phyloP scores from a whole-genome alignment of 805 yeast genomes.

The Candida palmyrensis region DNA sequence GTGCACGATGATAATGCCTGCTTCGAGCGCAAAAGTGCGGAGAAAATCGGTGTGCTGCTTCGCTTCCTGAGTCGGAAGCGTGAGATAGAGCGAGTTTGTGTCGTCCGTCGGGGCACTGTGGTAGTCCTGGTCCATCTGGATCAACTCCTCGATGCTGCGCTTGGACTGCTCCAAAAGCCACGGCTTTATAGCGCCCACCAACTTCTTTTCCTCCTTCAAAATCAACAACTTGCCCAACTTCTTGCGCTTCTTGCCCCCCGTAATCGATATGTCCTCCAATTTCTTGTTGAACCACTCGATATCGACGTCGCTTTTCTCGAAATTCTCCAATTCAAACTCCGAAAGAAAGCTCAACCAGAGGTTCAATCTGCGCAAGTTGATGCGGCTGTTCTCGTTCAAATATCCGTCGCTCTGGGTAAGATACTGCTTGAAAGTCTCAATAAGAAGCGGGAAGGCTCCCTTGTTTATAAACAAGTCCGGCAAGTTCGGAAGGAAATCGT shows the following conservation, averaged over 20 bases:
- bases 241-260: constrained; percentile 66
- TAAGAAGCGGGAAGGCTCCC: constrained; percentile 92
- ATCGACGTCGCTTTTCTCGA: constrained; percentile 80
- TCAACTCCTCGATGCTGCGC: constrained; percentile 27
- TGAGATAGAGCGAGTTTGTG: too few relatives aligned
- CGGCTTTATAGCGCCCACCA: constrained; percentile 54
- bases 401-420: constrained; percentile 75
- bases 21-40: constrained; percentile 58
- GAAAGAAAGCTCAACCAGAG: constrained; percentile 74
- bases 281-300: constrained; percentile 89
- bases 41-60: constrained; percentile 54
- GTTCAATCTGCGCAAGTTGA: constrained; percentile 67
- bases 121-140: constrained; percentile 24
- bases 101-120: constrained; percentile 18
- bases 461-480: constrained; percentile 92
- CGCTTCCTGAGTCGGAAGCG: constrained; percentile 44
- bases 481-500: constrained; percentile 94
- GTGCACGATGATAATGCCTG: constrained; percentile 63
- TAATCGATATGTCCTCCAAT: constrained; percentile 69
- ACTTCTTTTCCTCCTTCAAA: constrained; percentile 67
- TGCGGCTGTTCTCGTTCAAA: constrained; percentile 75
- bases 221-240: constrained; percentile 61
- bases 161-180: constrained; percentile 40
- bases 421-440: constrained; percentile 82
- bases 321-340: constrained; percentile 77